Evolutionary conservation across 192 early-diverging fungal species (phyloP).

Genomic region (Backusella mclennaniae): DNA sequence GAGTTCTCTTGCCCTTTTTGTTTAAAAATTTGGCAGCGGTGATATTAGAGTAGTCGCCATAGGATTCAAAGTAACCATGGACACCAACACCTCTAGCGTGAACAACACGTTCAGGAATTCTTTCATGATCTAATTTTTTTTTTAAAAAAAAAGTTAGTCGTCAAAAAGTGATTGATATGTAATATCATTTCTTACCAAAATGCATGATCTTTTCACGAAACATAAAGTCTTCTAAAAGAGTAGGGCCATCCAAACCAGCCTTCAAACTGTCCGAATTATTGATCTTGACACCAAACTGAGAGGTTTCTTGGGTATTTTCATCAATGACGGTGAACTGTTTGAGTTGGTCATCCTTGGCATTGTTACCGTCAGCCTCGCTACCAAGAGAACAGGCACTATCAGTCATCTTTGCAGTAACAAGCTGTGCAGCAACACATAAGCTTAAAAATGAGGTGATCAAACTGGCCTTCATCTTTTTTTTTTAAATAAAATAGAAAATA

Average conservation of each 20-base stretch:
- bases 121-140: conserved; percentile 16
- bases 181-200: conserved; percentile 14
- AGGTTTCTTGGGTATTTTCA: conserved; percentile 17
- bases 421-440: neutral
- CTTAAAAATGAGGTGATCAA: conserved; percentile 10
- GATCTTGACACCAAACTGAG: conserved; percentile 23
- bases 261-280: conserved; percentile 26
- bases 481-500: neutral
- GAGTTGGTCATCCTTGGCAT: conserved; percentile 8
- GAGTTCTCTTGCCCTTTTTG: conserved; percentile 34
- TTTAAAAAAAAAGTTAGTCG: neutral
- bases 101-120: conserved; percentile 37
- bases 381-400: neutral
- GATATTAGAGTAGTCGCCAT: conserved; percentile 36
- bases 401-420: neutral
- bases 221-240: conserved; percentile 30
- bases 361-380: neutral
- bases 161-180: neutral
- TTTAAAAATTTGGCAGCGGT: conserved; percentile 39
- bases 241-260: conserved; percentile 31
- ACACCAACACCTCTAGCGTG: conserved; percentile 47
- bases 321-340: conserved; percentile 15
- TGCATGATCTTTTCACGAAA: conserved; percentile 26
- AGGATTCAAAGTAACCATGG: conserved; percentile 43
- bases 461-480: neutral